Evolutionary conservation across 2,329 filamentous ascomycete species (phyloP).

Genomic region (Fusarium camptoceras): DNA sequence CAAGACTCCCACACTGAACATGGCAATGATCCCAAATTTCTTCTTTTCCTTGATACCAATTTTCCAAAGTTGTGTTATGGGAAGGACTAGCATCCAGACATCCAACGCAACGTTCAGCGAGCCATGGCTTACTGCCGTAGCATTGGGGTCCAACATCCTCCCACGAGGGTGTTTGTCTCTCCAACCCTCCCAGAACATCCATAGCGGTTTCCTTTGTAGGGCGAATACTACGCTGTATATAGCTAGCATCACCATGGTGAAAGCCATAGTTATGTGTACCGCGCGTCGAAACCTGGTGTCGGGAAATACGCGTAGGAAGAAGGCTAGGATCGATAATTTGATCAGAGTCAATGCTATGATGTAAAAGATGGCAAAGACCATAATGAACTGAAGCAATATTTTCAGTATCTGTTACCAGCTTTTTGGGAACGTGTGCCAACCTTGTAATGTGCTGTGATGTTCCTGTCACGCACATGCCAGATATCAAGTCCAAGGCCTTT

Average conservation of each 20-base stretch:
- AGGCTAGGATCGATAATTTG: conserved; percentile 1
- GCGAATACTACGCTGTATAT: neutral
- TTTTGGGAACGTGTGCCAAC: neutral
- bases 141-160: neutral
- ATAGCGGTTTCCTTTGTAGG: neutral
- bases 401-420: neutral
- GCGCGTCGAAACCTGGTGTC: neutral
- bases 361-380: neutral
- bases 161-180: neutral
- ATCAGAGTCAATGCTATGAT: neutral
- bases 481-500: neutral
- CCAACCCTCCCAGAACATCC: conserved; percentile 5
- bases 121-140: neutral
- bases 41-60: neutral
- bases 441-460: neutral
- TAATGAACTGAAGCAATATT: neutral
- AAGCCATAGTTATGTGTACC: neutral
- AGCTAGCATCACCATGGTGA: accelerated
- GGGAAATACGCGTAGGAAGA: conserved; percentile 18
- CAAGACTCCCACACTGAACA: conserved; percentile 12
- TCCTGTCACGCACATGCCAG: neutral
- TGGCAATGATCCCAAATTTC: conserved; percentile 11
- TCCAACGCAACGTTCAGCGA: conserved; percentile 10
- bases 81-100: conserved; percentile 16
- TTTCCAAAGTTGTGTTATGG: neutral